Conservation (phyloP, 1,284 basidiomycete species). For the Trichosporon coremiiforme region DNA sequence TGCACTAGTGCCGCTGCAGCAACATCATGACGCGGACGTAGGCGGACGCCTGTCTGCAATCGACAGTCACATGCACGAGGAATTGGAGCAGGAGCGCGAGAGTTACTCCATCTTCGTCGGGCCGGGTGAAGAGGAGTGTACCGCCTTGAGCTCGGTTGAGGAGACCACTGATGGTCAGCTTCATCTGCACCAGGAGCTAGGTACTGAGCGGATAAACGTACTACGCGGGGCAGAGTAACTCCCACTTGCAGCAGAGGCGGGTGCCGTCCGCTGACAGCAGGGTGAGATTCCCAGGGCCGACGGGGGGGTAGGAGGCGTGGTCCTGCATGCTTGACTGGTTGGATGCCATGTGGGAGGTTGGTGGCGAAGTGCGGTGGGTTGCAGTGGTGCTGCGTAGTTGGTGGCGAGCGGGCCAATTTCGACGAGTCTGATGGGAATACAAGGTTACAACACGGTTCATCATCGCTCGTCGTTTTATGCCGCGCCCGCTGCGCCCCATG, state of each 20-base stretch:
- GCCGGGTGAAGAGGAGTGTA: not conserved
- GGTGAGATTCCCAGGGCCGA: not conserved
- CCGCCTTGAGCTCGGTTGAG: no score
- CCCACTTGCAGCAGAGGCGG: not conserved
- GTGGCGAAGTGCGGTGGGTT: no score
- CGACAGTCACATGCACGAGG: not conserved
- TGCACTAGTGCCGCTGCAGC: not conserved
- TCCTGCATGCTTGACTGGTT: not conserved
- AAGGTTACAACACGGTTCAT: not conserved
- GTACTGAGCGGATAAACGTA: not conserved
- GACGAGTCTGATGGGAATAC: not conserved
- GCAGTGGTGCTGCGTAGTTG: no score
- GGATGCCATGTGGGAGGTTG: not conserved
- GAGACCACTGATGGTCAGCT: not conserved
- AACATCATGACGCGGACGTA: not conserved
- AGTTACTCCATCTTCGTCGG: not conserved
- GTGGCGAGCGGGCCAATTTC: not conserved
- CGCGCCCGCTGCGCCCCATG: not conserved
- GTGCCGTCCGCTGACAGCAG: not conserved
- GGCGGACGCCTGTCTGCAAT: not conserved
- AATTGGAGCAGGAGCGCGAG: not conserved
- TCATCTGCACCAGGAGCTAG: no score
- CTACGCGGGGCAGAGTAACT: not conserved
- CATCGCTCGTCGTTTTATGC: not conserved
- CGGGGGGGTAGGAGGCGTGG: no score